These are phyloP conservation scores for Raffaelea arxii DNA, from an alignment of 2,329 filamentous ascomycete genomes.

Conservation along the genomic window DNA sequence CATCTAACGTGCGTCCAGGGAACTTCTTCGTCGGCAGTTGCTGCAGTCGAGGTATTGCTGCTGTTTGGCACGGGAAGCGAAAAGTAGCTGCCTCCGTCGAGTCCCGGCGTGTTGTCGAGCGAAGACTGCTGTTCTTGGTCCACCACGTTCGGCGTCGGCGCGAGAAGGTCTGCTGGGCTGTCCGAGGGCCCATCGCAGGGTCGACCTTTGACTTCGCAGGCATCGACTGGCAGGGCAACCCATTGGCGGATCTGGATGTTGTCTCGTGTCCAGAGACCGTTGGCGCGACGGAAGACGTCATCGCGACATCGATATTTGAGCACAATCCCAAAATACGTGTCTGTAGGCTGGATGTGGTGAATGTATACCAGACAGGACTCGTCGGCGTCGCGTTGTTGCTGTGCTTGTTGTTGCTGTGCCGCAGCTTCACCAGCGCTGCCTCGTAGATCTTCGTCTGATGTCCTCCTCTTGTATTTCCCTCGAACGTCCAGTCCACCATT, in stretches of 20 bases:
- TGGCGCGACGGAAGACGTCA: constrained; percentile 74
- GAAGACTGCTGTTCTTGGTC: constrained; percentile 8
- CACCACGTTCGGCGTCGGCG: constrained; percentile 32
- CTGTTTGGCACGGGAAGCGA: not conserved
- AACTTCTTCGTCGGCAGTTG: constrained; percentile 38
- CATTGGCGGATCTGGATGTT: constrained; percentile 75
- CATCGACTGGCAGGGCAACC: constrained; percentile 78
- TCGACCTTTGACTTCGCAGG: constrained; percentile 73
- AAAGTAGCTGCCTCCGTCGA: constrained; percentile 14
- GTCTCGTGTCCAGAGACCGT: constrained; percentile 91
- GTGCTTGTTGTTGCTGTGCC: constrained; percentile 21
- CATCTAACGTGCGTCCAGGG: constrained; percentile 84
- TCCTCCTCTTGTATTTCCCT: constrained; percentile 54
- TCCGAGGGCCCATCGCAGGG: constrained; percentile 46
- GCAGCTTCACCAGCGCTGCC: constrained; percentile 13
- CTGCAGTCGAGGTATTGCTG: not conserved
- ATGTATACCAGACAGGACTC: constrained; percentile 80
- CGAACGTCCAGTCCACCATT: constrained; percentile 47
- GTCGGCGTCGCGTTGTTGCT: constrained; percentile 42
- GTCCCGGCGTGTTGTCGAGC: constrained; percentile 12
- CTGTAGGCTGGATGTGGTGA: constrained; percentile 70
- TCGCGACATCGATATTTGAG: constrained; percentile 83
- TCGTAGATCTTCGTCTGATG: constrained; percentile 51
- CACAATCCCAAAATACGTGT: constrained; percentile 86
- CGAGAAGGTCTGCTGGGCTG: constrained; percentile 42